A percentile compares a stretch with the other conserved stretches of the same genome.
These are phyloP conservation scores for Pyrus bretschneideri DNA, from an alignment of 306 rosid genomes.

Conservation along the genomic window DNA sequence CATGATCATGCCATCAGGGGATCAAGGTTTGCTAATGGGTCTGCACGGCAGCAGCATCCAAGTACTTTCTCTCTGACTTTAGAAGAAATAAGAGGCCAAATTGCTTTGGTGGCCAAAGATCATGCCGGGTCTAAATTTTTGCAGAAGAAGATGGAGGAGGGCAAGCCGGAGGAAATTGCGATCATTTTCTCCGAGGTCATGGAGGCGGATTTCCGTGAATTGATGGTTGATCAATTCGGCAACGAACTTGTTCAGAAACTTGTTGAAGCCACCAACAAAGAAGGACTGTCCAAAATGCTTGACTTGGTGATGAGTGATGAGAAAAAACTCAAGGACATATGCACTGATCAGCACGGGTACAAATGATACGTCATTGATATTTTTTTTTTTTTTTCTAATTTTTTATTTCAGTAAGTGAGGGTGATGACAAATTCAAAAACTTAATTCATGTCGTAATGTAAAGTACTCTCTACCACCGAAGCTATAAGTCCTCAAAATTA, in stretches of 20 bases:
- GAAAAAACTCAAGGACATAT: constrained; percentile 1
- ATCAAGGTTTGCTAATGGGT: background rate
- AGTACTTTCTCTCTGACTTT: background rate
- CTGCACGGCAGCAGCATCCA: background rate
- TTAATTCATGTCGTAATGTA: background rate
- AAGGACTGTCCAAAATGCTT: background rate
- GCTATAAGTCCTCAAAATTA: background rate
- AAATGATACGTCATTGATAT: background rate
- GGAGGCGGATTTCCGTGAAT: background rate
- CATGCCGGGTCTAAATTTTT: background rate
- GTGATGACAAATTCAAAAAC: background rate
- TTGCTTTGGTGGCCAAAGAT: constrained; percentile 12
- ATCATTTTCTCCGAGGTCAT: constrained; percentile 4
- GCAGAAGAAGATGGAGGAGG: background rate
- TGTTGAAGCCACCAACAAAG: background rate
- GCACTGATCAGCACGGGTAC: constrained; percentile 29
- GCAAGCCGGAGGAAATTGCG: background rate
- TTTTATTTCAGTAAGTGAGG: background rate
- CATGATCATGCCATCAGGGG: background rate
- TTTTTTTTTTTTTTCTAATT: background rate
- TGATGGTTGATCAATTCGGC: constrained; percentile 19
- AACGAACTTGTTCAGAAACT: constrained; percentile 12
- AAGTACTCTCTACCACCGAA: background rate
- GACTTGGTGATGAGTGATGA: background rate
- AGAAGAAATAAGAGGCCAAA: background rate